Conservation (phyloP, 495 filamentous ascomycete species). For the Talaromyces wortmannii region DNA sequence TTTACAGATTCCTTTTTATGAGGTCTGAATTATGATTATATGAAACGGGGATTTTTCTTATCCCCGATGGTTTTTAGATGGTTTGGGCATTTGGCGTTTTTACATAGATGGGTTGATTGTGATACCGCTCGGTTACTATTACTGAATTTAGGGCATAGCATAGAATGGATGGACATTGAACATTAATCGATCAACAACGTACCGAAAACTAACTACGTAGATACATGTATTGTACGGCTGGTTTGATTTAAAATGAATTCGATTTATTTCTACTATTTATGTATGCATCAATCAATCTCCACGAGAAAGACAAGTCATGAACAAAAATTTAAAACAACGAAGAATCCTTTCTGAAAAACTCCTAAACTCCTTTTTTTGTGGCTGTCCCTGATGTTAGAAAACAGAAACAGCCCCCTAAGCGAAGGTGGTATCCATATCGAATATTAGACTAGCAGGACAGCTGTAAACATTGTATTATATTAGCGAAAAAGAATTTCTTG, state of each 20-base stretch:
- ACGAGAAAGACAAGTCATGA: neutral
- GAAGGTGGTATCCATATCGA: neutral
- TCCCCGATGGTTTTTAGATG: neutral
- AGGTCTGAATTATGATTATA: neutral
- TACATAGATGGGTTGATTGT: neutral
- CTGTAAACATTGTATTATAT: neutral
- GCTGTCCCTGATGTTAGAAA: too few relatives aligned
- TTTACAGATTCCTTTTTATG: neutral
- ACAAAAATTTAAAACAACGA: neutral
- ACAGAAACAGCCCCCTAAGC: too few relatives aligned
- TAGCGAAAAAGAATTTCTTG: too few relatives aligned
- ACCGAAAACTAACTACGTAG: too few relatives aligned
- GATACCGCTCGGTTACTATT: neutral
- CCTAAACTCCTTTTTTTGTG: neutral
- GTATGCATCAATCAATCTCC: neutral
- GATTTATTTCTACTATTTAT: neutral
- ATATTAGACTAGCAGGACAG: conserved; percentile 5
- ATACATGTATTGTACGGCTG: too few relatives aligned
- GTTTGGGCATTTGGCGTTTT: too few relatives aligned
- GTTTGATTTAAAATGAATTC: neutral
- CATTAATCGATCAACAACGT: too few relatives aligned
- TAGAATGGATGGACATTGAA: too few relatives aligned
- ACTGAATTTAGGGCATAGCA: too few relatives aligned
- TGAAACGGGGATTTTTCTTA: neutral
- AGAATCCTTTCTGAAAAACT: neutral